Conservation (phyloP, 108 stramenopile genomes). For the Fistulifera pelliculosa region DNA sequence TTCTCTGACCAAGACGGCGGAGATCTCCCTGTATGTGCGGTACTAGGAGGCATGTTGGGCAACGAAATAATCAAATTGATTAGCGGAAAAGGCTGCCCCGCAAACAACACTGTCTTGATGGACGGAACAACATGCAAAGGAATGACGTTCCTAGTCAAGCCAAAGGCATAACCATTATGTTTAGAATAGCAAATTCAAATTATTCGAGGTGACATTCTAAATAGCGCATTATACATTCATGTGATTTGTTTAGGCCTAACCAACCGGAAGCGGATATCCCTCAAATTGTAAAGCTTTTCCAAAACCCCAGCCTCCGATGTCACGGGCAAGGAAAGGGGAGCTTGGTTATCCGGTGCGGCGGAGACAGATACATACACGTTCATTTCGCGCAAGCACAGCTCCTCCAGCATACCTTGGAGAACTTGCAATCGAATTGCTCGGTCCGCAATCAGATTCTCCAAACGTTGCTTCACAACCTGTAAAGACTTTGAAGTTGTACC, state of each 20-base stretch:
- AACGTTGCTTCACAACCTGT: constrained; percentile 36
- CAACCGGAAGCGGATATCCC: constrained; percentile 14
- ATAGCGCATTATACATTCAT: neutral
- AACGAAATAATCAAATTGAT: constrained; percentile 92
- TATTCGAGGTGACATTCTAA: neutral
- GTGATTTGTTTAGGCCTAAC: constrained; percentile 2
- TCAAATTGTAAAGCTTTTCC: constrained; percentile 9
- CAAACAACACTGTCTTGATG: constrained; percentile 80
- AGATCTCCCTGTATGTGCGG: constrained; percentile 86
- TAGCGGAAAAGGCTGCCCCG: constrained; percentile 85
- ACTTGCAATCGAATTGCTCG: constrained; percentile 53
- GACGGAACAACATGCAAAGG: constrained; percentile 67
- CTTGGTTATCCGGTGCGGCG: constrained; percentile 4
- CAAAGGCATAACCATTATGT: constrained; percentile 5
- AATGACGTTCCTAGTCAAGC: constrained; percentile 56
- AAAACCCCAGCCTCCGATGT: constrained; percentile 12
- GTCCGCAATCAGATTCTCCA: constrained; percentile 46
- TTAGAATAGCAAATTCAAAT: neutral
- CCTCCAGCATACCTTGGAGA: constrained; percentile 68
- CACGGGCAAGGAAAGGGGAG: neutral
- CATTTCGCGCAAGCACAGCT: constrained; percentile 76
- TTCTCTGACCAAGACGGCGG: constrained; percentile 47
- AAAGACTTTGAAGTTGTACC: constrained; percentile 47
- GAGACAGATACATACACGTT: constrained; percentile 18
- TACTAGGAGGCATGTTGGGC: constrained; percentile 87